Base-by-base conservation (phyloP, 176 grass and related monocot species). In the Oryza coarctata region DNA sequence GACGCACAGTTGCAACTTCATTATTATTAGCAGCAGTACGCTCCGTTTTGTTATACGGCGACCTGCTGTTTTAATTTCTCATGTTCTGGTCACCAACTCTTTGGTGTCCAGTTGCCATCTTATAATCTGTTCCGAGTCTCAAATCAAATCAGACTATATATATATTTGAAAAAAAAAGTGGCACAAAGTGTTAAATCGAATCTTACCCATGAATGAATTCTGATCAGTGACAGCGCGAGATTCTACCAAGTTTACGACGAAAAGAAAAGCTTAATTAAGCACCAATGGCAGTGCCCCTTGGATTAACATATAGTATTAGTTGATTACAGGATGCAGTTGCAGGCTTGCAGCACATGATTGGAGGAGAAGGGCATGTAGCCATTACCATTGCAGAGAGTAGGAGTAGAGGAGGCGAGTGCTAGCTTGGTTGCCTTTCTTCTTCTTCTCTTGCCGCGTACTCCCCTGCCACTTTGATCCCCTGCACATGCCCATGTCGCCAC, bases 81-180 rank as follows among this genome's bases (percentile, higher is more conserved):
- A 22, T 36, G 76, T 33, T 45, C 70, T 70, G 63, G 36, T 87
- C 85, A 87, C 78, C 63, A n/a, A 38, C 79, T 70, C 78, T 38
- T 36, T 35, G 55, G 8, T 22, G 49, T 4, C 6, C 14, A 10
- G 28, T 35, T 8, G 29, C 5, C 14, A 7, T 34, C 25, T 27
- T 55, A 55, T 55, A 55, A 55, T 55, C 43, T 14, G 12, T 14
- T 45, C 43, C 43, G 12, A 45, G 43, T 45, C 43, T 45, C 43
- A 45, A 45, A 45, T 45, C 43, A 45, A n/a, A n/a, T n/a, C 3
- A 43, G 8, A 43, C 40, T 43, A 43, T 43, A 40, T 40, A 40
- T 9, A 40, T 8, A n/a, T n/a, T n/a, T n/a, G n/a, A n/a, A n/a
- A n/a, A 7, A 40, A 43, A 43, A 43, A 12, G 40, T 43, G 40